Evolutionary conservation across 2,329 filamentous ascomycete species (phyloP), one percentile per base, ranked within the genome.

Genomic region (Fusarium fracticaudum): DNA sequence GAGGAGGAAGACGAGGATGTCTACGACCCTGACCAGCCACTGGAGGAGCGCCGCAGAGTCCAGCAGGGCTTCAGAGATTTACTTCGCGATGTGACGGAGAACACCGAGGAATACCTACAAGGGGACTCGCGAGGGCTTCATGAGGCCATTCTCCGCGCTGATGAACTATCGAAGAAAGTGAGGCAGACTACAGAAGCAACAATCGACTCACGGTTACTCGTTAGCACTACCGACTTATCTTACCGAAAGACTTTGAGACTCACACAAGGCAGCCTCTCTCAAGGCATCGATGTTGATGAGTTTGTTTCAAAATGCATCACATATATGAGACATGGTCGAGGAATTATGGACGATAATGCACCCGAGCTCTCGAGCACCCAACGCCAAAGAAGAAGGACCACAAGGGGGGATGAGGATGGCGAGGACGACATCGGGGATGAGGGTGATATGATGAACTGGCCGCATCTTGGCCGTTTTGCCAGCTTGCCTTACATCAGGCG

Each of bases 111-210:
- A 76, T 93, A 91, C 69, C 83, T 97, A 31, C 87, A 91, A 74
- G 86, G 88, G 3, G 89, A 90, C 43, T 93, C 92, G 14, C 85
- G 87, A 31, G 90, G 91, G 4, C 85, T 98, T 22, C 85, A 89
- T 66, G 86, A 92, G 15, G 90, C 91, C 3, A 85, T 98, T 31
- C 81, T 88, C 31, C 87, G 88, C 72, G 91, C 93, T 22, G 91
- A 96, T 76, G 82, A 86, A 41, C 84, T 92, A 20, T 91, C 92
- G 70, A 86, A 87, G 64, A 87, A 90, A 75, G 92, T 97, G 69
- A 94, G 93, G 78, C 95, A 98, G 84, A 98, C 96, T 1, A 91
- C 92, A 5, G 96, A 98, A 81, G 96, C 96, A 2, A 94, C 93
- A 2, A 92, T 97, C 69, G 96, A 99, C 80, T 95, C 96, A 1